Percentiles rank a stretch among this genome's conserved stretches.
These are phyloP conservation scores for Chrysanthemum makinoi DNA, from an alignment of 129 eudicot species.

Conservation along the genomic window DNA sequence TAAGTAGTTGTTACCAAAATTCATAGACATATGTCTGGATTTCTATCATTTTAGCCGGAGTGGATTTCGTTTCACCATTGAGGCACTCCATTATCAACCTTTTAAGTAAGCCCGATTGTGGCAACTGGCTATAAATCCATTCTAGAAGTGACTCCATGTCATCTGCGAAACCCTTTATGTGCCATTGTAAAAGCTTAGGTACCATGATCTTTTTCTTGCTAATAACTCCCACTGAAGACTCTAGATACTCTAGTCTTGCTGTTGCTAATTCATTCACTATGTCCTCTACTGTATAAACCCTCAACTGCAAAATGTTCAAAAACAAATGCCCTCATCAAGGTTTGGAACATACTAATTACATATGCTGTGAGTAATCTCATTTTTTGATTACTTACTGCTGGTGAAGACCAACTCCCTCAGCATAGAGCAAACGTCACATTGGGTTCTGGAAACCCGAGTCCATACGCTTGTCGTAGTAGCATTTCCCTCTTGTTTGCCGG, in stretches of 20 bases:
- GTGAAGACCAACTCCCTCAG: constrained; percentile 95
- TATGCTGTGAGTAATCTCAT: background rate
- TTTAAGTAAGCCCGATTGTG: constrained; percentile 55
- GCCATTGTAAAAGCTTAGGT: constrained; percentile 90
- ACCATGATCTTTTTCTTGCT: constrained; percentile 78
- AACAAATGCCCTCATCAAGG: background rate
- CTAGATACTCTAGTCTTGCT: constrained; percentile 86
- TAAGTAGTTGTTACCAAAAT: constrained; percentile 56
- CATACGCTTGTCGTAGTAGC: constrained; percentile 77
- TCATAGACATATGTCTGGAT: constrained; percentile 79
- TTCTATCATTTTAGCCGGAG: constrained; percentile 51
- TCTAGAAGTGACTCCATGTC: constrained; percentile 88
- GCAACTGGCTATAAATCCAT: constrained; percentile 93
- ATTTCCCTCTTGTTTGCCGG: constrained; percentile 69
- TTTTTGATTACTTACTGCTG: constrained; percentile 47
- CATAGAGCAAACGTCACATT: constrained; percentile 88
- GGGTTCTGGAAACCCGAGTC: constrained; percentile 94
- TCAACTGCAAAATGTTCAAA: constrained; percentile 43
- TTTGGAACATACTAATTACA: background rate
- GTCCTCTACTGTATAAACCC: constrained; percentile 69
- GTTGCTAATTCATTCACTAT: constrained; percentile 74
- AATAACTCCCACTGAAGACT: constrained; percentile 75
- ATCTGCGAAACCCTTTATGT: constrained; percentile 94
- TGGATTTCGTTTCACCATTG: constrained; percentile 53
- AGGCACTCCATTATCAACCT: constrained; percentile 78